Conservation (phyloP, 108 stramenopile species). For the Cylindrotheca fusiformis region DNA sequence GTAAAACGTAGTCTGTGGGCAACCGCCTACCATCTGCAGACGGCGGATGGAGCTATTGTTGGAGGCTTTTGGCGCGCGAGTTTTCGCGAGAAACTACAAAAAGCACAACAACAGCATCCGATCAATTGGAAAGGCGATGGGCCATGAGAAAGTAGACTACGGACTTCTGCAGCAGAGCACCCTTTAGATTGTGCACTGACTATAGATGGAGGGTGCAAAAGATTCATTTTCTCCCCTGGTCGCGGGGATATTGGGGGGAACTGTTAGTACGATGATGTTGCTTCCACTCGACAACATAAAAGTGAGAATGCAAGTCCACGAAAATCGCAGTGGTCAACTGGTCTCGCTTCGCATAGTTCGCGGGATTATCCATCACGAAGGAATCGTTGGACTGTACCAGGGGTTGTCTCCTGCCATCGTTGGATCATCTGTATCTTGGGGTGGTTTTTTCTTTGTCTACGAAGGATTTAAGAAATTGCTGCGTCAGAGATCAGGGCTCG, state of each 20-base stretch:
- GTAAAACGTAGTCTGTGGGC: too few relatives aligned
- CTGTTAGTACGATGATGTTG: conserved; percentile 68
- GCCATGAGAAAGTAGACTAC: too few relatives aligned
- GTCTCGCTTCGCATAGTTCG: conserved; percentile 35
- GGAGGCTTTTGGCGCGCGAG: too few relatives aligned
- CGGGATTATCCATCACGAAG: conserved; percentile 70
- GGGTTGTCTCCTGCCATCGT: conserved; percentile 91
- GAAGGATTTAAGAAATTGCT: conserved; percentile 80
- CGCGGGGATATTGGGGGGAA: conserved; percentile 75
- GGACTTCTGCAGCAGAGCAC: too few relatives aligned
- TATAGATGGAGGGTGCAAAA: too few relatives aligned
- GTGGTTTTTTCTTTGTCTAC: conserved; percentile 97
- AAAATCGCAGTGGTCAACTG: conserved; percentile 20
- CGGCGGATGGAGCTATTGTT: too few relatives aligned
- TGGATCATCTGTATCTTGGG: conserved; percentile 93
- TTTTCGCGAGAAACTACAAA: too few relatives aligned
- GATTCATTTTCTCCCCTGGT: conserved; percentile 32
- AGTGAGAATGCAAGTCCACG: conserved; percentile 89
- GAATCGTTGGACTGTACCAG: conserved; percentile 83
- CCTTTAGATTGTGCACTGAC: too few relatives aligned
- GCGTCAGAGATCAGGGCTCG: conserved; percentile 12
- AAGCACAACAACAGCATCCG: too few relatives aligned
- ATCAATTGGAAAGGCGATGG: too few relatives aligned
- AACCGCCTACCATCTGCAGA: too few relatives aligned
- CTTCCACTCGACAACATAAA: conserved; percentile 97